These are phyloP conservation scores for Suhomyces bolitotheri DNA, from an alignment of 1,139 yeast species.

Conservation along the genomic window DNA sequence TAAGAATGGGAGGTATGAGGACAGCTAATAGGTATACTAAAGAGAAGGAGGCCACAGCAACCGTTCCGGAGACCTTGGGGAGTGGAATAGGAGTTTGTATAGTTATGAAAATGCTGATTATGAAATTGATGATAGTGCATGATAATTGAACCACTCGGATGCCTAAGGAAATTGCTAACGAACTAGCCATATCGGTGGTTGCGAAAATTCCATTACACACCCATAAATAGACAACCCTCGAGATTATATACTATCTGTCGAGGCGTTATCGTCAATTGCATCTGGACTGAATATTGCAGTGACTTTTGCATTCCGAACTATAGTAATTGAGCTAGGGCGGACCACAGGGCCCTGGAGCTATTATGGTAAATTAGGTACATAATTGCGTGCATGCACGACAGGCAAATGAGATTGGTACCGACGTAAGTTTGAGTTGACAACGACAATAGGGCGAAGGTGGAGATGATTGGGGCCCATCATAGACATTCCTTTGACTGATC, in stretches of 20 bases:
- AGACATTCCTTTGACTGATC: no score
- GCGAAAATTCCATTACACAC: no score
- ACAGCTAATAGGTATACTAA: constrained; percentile 10
- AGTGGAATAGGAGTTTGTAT: constrained; percentile 3
- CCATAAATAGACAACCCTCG: no score
- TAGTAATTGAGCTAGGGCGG: no score
- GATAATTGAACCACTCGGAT: constrained; percentile 12
- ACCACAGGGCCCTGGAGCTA: not conserved
- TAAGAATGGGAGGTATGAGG: constrained; percentile 10
- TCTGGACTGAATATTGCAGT: no score
- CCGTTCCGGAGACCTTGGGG: constrained; percentile 10
- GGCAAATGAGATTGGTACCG: not conserved
- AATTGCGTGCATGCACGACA: constrained; percentile 1
- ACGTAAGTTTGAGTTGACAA: not conserved
- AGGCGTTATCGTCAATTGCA: not conserved
- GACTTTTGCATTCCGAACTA: no score
- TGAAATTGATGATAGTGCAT: constrained; percentile 11
- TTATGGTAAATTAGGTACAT: constrained; percentile 6
- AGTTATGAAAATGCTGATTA: constrained; percentile 4
- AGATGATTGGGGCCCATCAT: no score
- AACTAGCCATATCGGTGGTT: constrained; percentile 11
- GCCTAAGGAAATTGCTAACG: constrained; percentile 10
- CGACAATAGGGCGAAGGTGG: not conserved
- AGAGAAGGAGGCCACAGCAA: constrained; percentile 12
- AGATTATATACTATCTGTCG: no score